phyloP scores from a whole-genome alignment of 164 flowering plant species.

The Paratinospora sagittata region DNA sequence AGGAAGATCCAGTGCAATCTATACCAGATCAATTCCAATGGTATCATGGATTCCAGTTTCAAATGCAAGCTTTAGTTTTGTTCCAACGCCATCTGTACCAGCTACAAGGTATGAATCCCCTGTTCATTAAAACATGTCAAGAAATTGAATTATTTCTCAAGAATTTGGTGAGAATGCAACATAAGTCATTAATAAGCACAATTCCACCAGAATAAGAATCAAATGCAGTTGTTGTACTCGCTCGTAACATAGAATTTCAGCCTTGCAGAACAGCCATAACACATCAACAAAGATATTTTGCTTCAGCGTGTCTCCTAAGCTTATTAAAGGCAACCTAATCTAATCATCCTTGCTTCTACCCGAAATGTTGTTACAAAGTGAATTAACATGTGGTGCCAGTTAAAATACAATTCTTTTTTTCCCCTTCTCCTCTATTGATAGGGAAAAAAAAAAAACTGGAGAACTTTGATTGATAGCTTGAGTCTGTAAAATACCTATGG shows the following conservation, averaged over 20 bases:
- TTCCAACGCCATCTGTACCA: constrained; percentile 99
- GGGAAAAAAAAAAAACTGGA: too few relatives aligned
- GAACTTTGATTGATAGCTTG: too few relatives aligned
- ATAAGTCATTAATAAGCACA: not conserved
- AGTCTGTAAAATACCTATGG: too few relatives aligned
- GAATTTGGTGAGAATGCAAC: not conserved
- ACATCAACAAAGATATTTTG: too few relatives aligned
- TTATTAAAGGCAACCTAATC: not conserved
- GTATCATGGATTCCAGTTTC: constrained; percentile 94
- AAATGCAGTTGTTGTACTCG: not conserved
- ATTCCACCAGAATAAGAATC: not conserved
- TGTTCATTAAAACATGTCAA: constrained; percentile 25
- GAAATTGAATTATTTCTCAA: constrained; percentile 1
- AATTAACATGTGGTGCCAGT: too few relatives aligned
- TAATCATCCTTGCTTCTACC: not conserved
- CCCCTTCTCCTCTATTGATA: too few relatives aligned
- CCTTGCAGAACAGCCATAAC: not conserved
- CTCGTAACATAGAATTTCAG: not conserved
- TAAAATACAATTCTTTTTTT: too few relatives aligned
- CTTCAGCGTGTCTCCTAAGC: not conserved
- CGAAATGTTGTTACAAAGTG: not conserved
- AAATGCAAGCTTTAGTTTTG: constrained; percentile 96
- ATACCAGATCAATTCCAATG: constrained; percentile 95
- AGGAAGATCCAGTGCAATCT: constrained; percentile 3
- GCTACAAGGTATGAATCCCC: constrained; percentile 97